A percentile compares a stretch with the other conserved stretches of the same genome.
phyloP scores from a whole-genome alignment of 192 early-diverging fungal genomes.

The Spinellus fusiger region DNA sequence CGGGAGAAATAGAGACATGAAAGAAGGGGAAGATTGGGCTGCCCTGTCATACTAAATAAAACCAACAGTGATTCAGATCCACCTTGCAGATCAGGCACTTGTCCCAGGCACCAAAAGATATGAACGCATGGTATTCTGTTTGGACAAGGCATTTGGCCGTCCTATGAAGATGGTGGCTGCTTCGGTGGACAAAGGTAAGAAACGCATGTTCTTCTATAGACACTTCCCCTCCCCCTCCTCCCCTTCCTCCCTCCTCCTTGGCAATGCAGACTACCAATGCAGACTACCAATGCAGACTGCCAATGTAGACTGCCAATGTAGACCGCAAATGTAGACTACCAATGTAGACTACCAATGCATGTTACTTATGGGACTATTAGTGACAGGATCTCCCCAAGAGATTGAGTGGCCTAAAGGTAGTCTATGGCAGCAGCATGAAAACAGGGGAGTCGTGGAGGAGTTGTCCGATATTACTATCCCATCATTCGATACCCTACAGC shows the following conservation, averaged over 20 bases:
- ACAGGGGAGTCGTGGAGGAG: not conserved
- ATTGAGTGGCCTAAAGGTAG: constrained; percentile 9
- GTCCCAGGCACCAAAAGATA: constrained; percentile 9
- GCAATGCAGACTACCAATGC: too few species aligned
- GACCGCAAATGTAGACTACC: too few species aligned
- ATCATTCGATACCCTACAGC: constrained; percentile 5
- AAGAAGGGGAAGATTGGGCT: not conserved
- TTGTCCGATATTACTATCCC: constrained; percentile 14
- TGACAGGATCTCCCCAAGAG: constrained; percentile 9
- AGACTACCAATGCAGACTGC: too few species aligned
- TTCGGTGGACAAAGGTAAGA: constrained; percentile 14
- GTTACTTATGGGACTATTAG: not conserved
- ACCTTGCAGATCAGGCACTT: constrained; percentile 1
- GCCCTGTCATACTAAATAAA: not conserved
- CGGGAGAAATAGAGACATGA: too few species aligned
- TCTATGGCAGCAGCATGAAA: not conserved
- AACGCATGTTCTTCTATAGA: not conserved
- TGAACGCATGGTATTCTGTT: constrained; percentile 19
- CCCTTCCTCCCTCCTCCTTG: too few species aligned
- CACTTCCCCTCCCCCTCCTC: too few species aligned
- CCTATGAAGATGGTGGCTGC: constrained; percentile 15
- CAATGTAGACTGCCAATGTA: too few species aligned
- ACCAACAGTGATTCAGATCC: constrained; percentile 2
- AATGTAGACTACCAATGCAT: too few species aligned
- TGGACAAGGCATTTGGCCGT: constrained; percentile 11